Evolutionary conservation across 192 early-diverging fungal genomes (phyloP).

Genomic region (Backusella westeae): DNA sequence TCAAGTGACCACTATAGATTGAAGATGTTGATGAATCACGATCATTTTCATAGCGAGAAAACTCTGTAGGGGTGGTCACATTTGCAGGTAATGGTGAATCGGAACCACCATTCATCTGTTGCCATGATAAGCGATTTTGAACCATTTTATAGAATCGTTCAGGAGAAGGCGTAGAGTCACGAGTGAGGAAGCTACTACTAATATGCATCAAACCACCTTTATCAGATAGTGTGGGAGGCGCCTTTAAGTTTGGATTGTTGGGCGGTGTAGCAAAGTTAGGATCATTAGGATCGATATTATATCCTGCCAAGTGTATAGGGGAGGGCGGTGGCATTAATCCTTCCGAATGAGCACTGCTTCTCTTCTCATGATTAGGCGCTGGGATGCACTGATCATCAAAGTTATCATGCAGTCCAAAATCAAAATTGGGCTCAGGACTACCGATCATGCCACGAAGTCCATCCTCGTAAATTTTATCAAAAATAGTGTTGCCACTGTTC

Average conservation of each 20-base stretch:
- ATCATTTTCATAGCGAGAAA: constrained; percentile 26
- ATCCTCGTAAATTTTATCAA: constrained; percentile 42
- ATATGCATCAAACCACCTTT: constrained; percentile 3
- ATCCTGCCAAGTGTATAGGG: not conserved
- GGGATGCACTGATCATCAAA: constrained; percentile 4
- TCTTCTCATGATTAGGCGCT: not conserved
- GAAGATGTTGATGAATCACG: constrained; percentile 37
- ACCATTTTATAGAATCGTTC: constrained; percentile 36
- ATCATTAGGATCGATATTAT: not conserved
- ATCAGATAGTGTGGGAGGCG: constrained; percentile 8
- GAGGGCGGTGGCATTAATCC: constrained; percentile 12
- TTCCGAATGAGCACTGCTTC: not conserved
- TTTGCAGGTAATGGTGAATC: constrained; percentile 25
- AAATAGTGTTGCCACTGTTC: constrained; percentile 38
- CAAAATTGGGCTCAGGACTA: constrained; percentile 25
- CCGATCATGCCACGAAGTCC: constrained; percentile 33
- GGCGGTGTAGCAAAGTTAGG: not conserved
- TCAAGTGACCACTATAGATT: constrained; percentile 32
- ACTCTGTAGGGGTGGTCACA: constrained; percentile 25
- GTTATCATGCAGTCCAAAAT: not conserved
- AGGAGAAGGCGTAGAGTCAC: constrained; percentile 32
- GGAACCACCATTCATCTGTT: constrained; percentile 14
- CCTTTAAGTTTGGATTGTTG: not conserved
- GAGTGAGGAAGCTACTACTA: constrained; percentile 2
- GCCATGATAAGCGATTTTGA: constrained; percentile 34